Base-by-base conservation (phyloP, 2,329 filamentous ascomycete genomes). In the Penicillium sp. region DNA sequence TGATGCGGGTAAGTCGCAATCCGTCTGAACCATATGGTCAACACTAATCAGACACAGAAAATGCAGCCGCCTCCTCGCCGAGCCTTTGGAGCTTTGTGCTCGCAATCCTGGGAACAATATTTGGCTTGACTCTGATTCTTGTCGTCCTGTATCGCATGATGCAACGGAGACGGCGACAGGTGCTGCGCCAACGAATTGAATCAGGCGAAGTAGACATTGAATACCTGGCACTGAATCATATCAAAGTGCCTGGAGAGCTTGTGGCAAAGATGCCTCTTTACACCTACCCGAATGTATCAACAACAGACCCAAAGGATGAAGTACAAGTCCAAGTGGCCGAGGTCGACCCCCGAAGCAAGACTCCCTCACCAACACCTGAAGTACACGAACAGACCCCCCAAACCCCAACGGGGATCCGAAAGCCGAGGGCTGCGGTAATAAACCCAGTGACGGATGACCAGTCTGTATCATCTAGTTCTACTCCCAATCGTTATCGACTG, bases 201-300 rank as follows among this genome's bases (percentile, higher is more conserved):
- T 81, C 80, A 7, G 92, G 93, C 50, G 89, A 96, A 63, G 86
- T 96, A 20, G 90, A 97, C 67, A 79, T 97, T 3, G 92, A 97
- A 73, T 86, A 85, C 2, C 81, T 96, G 62, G 92, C 92, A 2
- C 90, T 97, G 63, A 93, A 90, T 68, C 84, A 89, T 14, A 75
- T 96, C 23, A 90, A 85, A 2, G 89, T 97, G 0, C 91, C 93
- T 1, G 77, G 82, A 44, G 76, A 85, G 8, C 79, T 91, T 37
- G 81, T 97, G 23, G 82, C 89, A 46, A 82, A 82, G 20, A 88
- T 97, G 66, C 90, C 92, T 0, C 73, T 93, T 2, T 95, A 89
- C 68, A 88, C 85, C 0, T 97, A 96, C 69, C 83, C 75, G 58
- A 51, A 74, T 68, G 12, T 68, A 68, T 56, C 69, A 55, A 23